Evolutionary conservation across 2,329 filamentous ascomycete genomes (phyloP).

Genomic region (Cladophialophora chaetospira): DNA sequence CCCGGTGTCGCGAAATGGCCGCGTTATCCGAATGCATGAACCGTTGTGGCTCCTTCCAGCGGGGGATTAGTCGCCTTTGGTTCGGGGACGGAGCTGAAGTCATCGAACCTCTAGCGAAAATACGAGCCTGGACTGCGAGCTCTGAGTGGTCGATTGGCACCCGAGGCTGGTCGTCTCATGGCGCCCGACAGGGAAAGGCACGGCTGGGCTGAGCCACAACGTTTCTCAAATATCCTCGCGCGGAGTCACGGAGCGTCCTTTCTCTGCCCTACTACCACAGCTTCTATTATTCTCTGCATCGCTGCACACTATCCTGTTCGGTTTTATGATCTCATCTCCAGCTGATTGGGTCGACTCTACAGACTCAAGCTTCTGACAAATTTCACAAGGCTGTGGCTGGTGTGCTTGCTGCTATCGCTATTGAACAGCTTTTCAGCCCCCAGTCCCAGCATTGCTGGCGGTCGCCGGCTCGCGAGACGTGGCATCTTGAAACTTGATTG

Average conservation of each 20-base stretch:
- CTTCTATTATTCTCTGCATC: background rate
- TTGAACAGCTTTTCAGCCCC: background rate
- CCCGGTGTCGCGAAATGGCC: background rate
- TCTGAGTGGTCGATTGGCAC: background rate
- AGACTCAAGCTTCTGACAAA: slow-evolving; percentile 6
- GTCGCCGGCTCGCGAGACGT: background rate
- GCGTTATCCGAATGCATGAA: background rate
- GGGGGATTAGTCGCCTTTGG: background rate
- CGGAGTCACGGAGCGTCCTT: background rate
- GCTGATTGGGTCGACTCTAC: background rate
- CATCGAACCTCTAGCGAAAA: background rate
- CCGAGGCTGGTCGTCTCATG: slow-evolving; percentile 1
- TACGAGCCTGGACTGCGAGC: background rate
- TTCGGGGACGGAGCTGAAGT: background rate
- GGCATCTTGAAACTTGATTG: no score
- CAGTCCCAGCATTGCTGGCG: background rate
- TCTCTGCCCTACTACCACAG: background rate
- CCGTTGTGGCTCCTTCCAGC: background rate
- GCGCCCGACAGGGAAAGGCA: background rate
- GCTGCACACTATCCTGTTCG: background rate
- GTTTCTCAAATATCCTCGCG: background rate
- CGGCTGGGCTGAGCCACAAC: background rate
- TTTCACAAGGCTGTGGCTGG: background rate
- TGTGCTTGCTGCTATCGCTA: no score
- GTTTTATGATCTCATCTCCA: background rate